phyloP scores from a whole-genome alignment of 176 grass and related monocot species.

The Avena eriantha region DNA sequence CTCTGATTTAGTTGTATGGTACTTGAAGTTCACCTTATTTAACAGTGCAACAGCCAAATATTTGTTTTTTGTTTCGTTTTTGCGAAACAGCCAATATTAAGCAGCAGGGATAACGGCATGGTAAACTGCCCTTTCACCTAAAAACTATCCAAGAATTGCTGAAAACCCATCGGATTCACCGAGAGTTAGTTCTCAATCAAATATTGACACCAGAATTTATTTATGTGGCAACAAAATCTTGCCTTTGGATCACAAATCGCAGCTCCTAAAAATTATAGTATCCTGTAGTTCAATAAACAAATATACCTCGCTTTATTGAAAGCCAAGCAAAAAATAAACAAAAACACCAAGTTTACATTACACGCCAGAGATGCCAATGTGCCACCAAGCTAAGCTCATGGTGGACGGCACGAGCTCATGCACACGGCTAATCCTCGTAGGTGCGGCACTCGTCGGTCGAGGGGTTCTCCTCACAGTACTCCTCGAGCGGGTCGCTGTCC shows the following conservation, averaged over 20 bases:
- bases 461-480: constrained; percentile 90
- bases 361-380: constrained; percentile 22
- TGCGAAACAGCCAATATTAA: too few species aligned
- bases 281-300: constrained; percentile 35
- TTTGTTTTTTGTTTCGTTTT: too few species aligned
- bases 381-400: constrained; percentile 27
- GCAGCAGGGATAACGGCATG: too few species aligned
- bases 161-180: too few species aligned
- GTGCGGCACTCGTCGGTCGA: constrained; percentile 89
- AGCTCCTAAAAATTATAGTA: constrained; percentile 3
- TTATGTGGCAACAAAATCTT: not conserved
- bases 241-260: constrained; percentile 22
- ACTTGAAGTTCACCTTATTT: too few species aligned
- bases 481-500: constrained; percentile 74
- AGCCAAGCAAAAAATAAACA: constrained; percentile 38
- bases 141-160: too few species aligned
- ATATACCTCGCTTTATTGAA: constrained; percentile 41
- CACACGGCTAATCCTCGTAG: constrained; percentile 68
- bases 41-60: too few species aligned
- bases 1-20: constrained; percentile 49
- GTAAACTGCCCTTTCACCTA: too few species aligned
- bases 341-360: constrained; percentile 43
- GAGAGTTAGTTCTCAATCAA: too few species aligned
- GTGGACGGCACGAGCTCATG: not conserved
- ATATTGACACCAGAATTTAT: not conserved